Conservation (phyloP, 306 rosid genomes). For the Clitoria ternatea region DNA sequence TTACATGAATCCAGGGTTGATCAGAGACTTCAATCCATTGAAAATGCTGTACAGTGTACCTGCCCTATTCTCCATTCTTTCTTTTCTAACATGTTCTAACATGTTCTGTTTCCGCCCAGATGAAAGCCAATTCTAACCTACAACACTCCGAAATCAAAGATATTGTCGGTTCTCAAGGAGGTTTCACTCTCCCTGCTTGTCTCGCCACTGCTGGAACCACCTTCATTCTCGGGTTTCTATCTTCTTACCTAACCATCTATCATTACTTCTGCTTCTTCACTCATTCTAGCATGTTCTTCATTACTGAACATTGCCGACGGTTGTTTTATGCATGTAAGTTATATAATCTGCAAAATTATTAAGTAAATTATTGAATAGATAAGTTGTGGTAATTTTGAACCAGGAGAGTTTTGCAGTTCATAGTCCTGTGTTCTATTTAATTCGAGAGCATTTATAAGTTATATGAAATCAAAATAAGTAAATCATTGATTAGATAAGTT, state of each 20-base stretch:
- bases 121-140: constrained; percentile 44
- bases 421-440: no score
- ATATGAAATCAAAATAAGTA: no score
- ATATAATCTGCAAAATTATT: no score
- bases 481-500: neutral
- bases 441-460: no score
- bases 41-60: constrained; percentile 51
- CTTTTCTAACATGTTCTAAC: neutral
- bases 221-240: constrained; percentile 72
- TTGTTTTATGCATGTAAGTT: neutral
- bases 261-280: neutral
- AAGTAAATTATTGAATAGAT: no score
- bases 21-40: constrained; percentile 84
- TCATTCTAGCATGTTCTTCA: neutral
- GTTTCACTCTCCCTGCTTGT: constrained; percentile 56
- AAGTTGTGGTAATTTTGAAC: no score
- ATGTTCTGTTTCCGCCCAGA: constrained; percentile 40
- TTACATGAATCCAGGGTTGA: constrained; percentile 63
- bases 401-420: no score
- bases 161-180: constrained; percentile 52
- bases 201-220: constrained; percentile 91
- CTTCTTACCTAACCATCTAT: neutral
- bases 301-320: neutral
- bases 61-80: neutral
- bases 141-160: constrained; percentile 59